Conservation (phyloP, 306 rosid species). For the Cicer chorassanicum region DNA sequence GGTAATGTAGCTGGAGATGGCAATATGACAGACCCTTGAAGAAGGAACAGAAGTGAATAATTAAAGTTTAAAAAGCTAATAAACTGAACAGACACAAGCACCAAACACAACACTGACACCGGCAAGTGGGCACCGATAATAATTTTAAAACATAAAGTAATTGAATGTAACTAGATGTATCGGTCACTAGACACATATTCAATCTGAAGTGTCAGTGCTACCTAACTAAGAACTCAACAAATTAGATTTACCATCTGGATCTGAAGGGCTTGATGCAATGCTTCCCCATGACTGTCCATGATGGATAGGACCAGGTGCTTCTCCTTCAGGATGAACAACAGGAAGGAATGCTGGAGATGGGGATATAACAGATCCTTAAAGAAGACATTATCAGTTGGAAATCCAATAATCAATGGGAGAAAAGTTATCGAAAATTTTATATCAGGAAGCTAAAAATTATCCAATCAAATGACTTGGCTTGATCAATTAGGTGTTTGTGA, state of each 20-base stretch:
- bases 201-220: no score
- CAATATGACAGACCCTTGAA: conserved; percentile 56
- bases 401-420: neutral
- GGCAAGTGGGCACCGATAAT: no score
- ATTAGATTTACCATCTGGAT: conserved; percentile 43
- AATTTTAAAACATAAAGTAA: no score
- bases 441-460: conserved; percentile 25
- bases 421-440: neutral
- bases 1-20: conserved; percentile 59
- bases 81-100: no score
- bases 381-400: conserved; percentile 39
- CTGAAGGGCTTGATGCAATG: conserved; percentile 55
- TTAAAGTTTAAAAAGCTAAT: neutral
- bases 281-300: conserved; percentile 53
- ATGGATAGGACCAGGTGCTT: conserved; percentile 58
- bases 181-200: no score
- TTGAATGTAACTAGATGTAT: no score
- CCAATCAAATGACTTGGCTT: neutral
- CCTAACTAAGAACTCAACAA: no score
- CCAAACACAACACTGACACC: no score
- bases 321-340: conserved; percentile 53
- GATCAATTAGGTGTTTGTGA: neutral
- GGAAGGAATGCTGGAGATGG: conserved; percentile 62
- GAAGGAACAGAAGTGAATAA: conserved; percentile 34
- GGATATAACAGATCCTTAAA: conserved; percentile 57